Evolutionary conservation across 2,329 filamentous ascomycete genomes (phyloP).

Genomic region (Moelleriella libera): DNA sequence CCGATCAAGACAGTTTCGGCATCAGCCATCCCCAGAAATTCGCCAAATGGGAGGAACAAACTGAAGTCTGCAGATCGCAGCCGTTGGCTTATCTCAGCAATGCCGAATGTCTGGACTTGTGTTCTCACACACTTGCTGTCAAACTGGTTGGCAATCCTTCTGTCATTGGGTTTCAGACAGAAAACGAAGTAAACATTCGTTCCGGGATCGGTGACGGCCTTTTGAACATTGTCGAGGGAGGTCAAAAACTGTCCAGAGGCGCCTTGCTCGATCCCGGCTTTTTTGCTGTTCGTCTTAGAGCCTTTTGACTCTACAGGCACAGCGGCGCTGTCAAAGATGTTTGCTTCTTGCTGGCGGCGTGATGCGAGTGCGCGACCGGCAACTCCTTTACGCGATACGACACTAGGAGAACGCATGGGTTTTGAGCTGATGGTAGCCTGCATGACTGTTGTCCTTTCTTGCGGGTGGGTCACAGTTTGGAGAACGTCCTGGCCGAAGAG

Average conservation of each 20-base stretch:
- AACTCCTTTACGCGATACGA: constrained; percentile 66
- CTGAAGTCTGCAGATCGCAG: constrained; percentile 90
- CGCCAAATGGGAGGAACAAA: constrained; percentile 86
- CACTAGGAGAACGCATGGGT: constrained; percentile 80
- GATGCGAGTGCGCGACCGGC: constrained; percentile 20
- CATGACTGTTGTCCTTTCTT: constrained; percentile 81
- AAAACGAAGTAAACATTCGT: constrained; percentile 95
- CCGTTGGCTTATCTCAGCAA: constrained; percentile 91
- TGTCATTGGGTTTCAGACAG: constrained; percentile 92
- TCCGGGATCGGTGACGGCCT: constrained; percentile 66
- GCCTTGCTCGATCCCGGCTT: constrained; percentile 50
- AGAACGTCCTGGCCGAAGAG: constrained; percentile 94
- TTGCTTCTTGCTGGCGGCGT: constrained; percentile 25
- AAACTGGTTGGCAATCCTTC: constrained; percentile 94
- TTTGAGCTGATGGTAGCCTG: constrained; percentile 95
- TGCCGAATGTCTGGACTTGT: constrained; percentile 89
- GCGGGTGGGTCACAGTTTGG: constrained; percentile 84
- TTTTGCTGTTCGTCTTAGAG: constrained; percentile 18
- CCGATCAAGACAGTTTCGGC: constrained; percentile 76
- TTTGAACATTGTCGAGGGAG: constrained; percentile 79
- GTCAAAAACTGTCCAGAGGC: constrained; percentile 86
- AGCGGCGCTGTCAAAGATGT: constrained; percentile 1
- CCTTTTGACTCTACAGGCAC: constrained; percentile 27
- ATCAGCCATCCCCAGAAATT: constrained; percentile 83
- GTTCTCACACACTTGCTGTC: constrained; percentile 96